These are phyloP conservation scores for Yamadazyma olivae DNA, from an alignment of 805 yeast genomes.

Conservation along the genomic window DNA sequence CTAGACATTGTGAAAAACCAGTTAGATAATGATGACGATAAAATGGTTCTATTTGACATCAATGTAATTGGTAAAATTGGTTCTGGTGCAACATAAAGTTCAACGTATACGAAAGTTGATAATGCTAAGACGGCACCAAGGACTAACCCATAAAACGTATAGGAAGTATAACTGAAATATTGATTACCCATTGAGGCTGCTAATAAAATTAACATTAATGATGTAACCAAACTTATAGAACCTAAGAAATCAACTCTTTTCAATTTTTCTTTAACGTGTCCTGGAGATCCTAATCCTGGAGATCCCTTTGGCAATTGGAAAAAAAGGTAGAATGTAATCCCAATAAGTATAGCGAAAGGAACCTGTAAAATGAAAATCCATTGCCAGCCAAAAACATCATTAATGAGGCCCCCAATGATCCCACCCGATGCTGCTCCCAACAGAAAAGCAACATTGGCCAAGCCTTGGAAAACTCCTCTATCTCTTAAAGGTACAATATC, in stretches of 20 bases:
- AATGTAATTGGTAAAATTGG: slow-evolving; percentile 69
- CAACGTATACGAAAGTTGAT: slow-evolving; percentile 47
- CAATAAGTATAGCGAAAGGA: slow-evolving; percentile 42
- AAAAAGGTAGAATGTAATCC: slow-evolving; percentile 32
- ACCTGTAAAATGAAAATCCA: slow-evolving; percentile 39
- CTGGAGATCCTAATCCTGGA: slow-evolving; percentile 51
- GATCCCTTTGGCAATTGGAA: slow-evolving; percentile 52
- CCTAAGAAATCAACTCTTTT: slow-evolving; percentile 69
- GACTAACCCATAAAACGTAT: slow-evolving; percentile 32
- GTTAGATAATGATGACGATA: slow-evolving; percentile 63
- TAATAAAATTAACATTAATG: slow-evolving; percentile 56
- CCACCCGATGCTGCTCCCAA: slow-evolving; percentile 57
- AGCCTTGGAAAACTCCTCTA: slow-evolving; percentile 81
- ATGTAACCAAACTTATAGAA: slow-evolving; percentile 52
- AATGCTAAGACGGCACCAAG: slow-evolving; percentile 23
- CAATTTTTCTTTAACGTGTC: slow-evolving; percentile 46
- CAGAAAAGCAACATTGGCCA: slow-evolving; percentile 73
- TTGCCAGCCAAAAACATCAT: slow-evolving; percentile 54
- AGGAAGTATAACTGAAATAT: slow-evolving; percentile 46
- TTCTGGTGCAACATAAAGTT: slow-evolving; percentile 49
- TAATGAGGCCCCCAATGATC: slow-evolving; percentile 50
- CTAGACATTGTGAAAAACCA: slow-evolving; percentile 71
- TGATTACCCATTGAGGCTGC: slow-evolving; percentile 68
- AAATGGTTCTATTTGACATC: slow-evolving; percentile 55
- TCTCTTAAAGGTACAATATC: slow-evolving; percentile 75